Evolutionary conservation across 306 rosid genomes (phyloP).

Genomic region (Begonia masoniana): DNA sequence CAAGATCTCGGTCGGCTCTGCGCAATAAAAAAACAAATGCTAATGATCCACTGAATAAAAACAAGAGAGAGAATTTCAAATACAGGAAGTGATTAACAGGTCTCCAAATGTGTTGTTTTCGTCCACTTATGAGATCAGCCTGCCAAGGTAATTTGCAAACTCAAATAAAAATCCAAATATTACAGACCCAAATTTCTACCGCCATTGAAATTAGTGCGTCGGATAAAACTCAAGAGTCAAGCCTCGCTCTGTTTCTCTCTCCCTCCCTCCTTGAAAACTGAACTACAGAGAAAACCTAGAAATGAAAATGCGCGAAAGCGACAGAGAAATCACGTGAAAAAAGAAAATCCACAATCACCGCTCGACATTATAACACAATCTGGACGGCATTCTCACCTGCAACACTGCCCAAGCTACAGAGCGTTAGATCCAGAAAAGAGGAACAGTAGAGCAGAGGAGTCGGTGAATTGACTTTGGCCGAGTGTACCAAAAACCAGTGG

Average conservation of each 20-base stretch:
- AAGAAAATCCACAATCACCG: slow-evolving; percentile 8
- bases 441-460: slow-evolving; percentile 9
- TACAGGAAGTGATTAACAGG: too few relatives aligned
- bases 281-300: too few relatives aligned
- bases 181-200: too few relatives aligned
- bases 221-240: too few relatives aligned
- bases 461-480: slow-evolving; percentile 46
- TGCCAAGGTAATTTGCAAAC: too few relatives aligned
- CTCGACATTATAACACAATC: slow-evolving; percentile 9
- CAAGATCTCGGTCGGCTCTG: neutral
- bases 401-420: slow-evolving; percentile 15
- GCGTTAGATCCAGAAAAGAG: slow-evolving; percentile 35
- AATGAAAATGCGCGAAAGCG: neutral
- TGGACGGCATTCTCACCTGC: slow-evolving; percentile 12
- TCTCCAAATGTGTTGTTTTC: too few relatives aligned
- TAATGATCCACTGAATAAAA: neutral
- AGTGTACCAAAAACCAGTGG: slow-evolving; percentile 7
- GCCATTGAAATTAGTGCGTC: too few relatives aligned
- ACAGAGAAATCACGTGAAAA: slow-evolving; percentile 1
- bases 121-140: too few relatives aligned
- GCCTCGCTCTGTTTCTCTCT: too few relatives aligned
- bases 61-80: neutral
- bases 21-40: neutral
- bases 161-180: too few relatives aligned
- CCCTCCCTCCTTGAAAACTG: too few relatives aligned